Evolutionary conservation across 345 rosid genomes (phyloP), one percentile per base, ranked within the genome.

Genomic region (Citrus cavaleriei): DNA sequence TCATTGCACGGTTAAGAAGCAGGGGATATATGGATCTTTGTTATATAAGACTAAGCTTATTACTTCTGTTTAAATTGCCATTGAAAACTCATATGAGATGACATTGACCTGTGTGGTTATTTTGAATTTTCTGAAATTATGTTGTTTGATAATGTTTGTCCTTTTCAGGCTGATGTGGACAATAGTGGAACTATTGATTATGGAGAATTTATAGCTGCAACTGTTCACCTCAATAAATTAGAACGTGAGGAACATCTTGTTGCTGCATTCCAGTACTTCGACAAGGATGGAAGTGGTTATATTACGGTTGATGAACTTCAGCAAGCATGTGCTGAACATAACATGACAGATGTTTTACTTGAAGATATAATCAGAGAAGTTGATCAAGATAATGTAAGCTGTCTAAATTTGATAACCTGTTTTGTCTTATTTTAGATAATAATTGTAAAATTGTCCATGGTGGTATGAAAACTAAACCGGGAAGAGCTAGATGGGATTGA

Each of bases 201-300:
- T 68, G 94, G 97, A 25, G 98, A 96, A 81, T 96, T 96, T 83
- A 93, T 96, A 75, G 99, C 98, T 77, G 99, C 99, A 46, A 96
- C 97, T 25, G 89, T 94, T 80, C 99, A 96, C 83, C 89, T 94
- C 68, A 96, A 94, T 83, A 96, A 96, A 80, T 81, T 96, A 84
- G 99, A 96, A 78, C 93, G 99, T 1, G 98, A 96, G 85, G 98
- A 96, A 77, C 97, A 96, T 90, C 99, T 96, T 19, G 92, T 96
- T 69, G 95, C 98, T 28, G 99, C 99, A 77, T 94, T 96, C 81
- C 90, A 51, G 38, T 96, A 96, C 85, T 96, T 96, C 78, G 99
- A 96, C 81, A 94, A 96, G 90, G 98, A 96, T 77, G 89, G 87
- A 83, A 94, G 99, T 66, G 98, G 99, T 74, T 96, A 92, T 79